A percentile compares a stretch with the other conserved stretches of the same genome.
These are phyloP conservation scores for Mortierella sp. DNA, from an alignment of 371 early-diverging fungal species.

Conservation along the genomic window DNA sequence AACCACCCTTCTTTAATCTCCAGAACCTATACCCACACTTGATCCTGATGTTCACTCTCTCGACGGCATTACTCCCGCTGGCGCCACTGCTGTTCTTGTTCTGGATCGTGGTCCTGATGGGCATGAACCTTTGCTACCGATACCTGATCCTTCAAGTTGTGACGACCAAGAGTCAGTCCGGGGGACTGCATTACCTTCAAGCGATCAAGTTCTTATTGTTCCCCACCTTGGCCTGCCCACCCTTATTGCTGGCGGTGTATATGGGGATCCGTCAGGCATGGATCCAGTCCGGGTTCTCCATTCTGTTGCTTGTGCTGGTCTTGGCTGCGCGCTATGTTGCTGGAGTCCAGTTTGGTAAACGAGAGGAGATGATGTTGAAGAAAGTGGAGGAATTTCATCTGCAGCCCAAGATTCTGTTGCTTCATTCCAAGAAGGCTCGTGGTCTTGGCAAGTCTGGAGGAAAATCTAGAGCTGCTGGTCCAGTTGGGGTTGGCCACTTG, in stretches of 20 bases:
- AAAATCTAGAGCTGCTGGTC: background rate
- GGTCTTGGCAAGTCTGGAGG: background rate
- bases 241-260: constrained; percentile 23
- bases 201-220: constrained; percentile 31
- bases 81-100: constrained; percentile 32
- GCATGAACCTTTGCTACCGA: constrained; percentile 30
- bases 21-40: constrained; percentile 40
- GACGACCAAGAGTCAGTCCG: constrained; percentile 42
- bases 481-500: background rate
- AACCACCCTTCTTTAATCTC: constrained; percentile 35
- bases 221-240: constrained; percentile 23
- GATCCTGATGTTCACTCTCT: constrained; percentile 29
- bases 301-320: constrained; percentile 6
- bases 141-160: constrained; percentile 41
- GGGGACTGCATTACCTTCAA: constrained; percentile 34
- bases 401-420: background rate
- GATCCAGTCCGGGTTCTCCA: constrained; percentile 22
- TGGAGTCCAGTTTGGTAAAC: constrained; percentile 20
- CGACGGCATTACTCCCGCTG: constrained; percentile 23
- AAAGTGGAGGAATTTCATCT: constrained; percentile 19
- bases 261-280: constrained; percentile 27
- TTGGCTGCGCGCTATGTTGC: constrained; percentile 10
- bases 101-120: constrained; percentile 28
- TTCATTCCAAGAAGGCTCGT: background rate
- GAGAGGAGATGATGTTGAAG: constrained; percentile 34